Base-by-base conservation (phyloP, 495 filamentous ascomycete genomes). In the Aspergillus biplanus region DNA sequence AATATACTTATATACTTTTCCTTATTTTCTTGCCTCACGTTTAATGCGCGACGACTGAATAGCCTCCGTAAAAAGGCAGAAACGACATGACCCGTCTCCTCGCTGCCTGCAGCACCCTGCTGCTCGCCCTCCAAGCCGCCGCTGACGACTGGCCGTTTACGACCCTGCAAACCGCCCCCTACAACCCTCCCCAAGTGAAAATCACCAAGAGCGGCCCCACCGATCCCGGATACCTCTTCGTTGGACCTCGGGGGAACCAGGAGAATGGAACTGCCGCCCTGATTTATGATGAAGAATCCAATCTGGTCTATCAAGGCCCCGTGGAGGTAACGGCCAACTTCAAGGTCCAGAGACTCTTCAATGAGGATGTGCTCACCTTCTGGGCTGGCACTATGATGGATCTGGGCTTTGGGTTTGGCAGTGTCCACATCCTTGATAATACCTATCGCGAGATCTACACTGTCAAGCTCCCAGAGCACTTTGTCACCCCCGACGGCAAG, bases 371-470 rank as follows among this genome's bases (percentile, higher is more conserved):
- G 18, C 63, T 78, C 60, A 78, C 74, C 44, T 78, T 73, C 58
- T 78, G 74, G 71, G 71, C 71, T 15, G 75, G 75, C 4, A 62
- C 73, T 15, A 75, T 76, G 71, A 69, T 70, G 70, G 53, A 61
- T 12, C 31, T 76, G 49, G 74, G 75, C 1, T 69, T 69, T 11
- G 74, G 72, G 7, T 76, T 74, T 46, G 75, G 75, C 8, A 65
- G 64, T 0, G 70, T 76, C 1, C 75, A 78, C 33, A 74, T 78
- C 49, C 70, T 78, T 15, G 75, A 78, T 60, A 71, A 75, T 52
- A 71, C 71, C 48, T 78, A 78, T 64, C 64, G 68, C 34, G 75
- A 78, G 54, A 78, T 76, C 60, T 70, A 78, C 52, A 76, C 74
- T 27, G 67, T 78, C 50, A 69, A 35, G 11, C 65, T 76, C 31